Evolutionary conservation across 768 basidiomycete species (phyloP).

Genomic region (Bullera alba): DNA sequence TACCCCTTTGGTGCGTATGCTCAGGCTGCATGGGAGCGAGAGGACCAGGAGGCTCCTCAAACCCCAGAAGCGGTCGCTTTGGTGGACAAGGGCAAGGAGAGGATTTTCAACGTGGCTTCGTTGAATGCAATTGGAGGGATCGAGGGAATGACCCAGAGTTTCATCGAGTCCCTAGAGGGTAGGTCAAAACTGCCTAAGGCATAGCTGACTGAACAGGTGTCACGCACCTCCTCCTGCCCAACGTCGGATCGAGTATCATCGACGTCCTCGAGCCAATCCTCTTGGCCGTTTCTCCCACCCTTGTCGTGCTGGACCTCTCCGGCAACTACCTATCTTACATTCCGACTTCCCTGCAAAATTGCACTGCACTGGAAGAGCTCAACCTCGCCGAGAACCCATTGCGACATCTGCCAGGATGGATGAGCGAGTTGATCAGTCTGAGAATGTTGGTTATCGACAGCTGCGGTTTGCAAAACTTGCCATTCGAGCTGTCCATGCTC

Average conservation of each 20-base stretch:
- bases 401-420: conserved; percentile 81
- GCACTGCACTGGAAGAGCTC: conserved; percentile 79
- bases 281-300: conserved; percentile 64
- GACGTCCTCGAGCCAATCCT: conserved; percentile 63
- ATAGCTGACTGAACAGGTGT: conserved; percentile 55
- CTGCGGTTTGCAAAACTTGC: conserved; percentile 70
- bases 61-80: conserved; percentile 27
- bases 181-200: conserved; percentile 34
- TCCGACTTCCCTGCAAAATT: conserved; percentile 73
- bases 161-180: conserved; percentile 51
- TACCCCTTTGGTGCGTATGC: conserved; percentile 13
- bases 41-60: not conserved
- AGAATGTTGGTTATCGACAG: conserved; percentile 88
- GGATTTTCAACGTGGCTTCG: conserved; percentile 25
- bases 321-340: conserved; percentile 76
- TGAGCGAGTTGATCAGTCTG: conserved; percentile 66
- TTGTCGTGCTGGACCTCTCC: conserved; percentile 90
- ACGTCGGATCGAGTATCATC: conserved; percentile 67
- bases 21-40: conserved; percentile 12
- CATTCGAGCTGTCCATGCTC: conserved; percentile 64
- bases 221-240: conserved; percentile 87
- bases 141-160: conserved; percentile 23
- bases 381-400: conserved; percentile 88
- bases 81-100: conserved; percentile 37
- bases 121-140: conserved; percentile 36